These are phyloP conservation scores for Barnettozyma botsteinii DNA, from an alignment of 805 yeast genomes.

Conservation along the genomic window DNA sequence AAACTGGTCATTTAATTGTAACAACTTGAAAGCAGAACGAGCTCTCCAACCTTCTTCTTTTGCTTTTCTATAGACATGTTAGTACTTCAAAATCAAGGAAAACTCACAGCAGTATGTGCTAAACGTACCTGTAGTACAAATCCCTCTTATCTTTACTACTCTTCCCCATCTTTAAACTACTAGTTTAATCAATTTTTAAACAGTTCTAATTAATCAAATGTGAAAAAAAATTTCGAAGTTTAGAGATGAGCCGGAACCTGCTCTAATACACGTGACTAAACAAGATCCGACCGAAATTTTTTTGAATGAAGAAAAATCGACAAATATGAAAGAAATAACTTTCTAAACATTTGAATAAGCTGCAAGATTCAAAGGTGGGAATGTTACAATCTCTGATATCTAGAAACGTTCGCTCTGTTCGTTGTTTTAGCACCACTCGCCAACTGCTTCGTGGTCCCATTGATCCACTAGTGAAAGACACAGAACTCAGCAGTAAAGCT, in stretches of 20 bases:
- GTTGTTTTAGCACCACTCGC: constrained; percentile 11
- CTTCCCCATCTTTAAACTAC: constrained; percentile 65
- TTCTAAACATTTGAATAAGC: neutral
- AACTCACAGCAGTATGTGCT: neutral
- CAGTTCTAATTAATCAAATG: no score
- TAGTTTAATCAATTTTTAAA: neutral
- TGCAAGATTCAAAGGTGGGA: neutral
- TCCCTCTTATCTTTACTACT: constrained; percentile 94
- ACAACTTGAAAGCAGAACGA: constrained; percentile 87
- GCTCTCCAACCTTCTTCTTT: constrained; percentile 99
- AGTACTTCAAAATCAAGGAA: constrained; percentile 10
- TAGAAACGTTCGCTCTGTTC: constrained; percentile 3
- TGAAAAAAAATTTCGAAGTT: neutral
- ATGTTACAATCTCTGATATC: constrained; percentile 5
- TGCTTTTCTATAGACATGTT: constrained; percentile 54
- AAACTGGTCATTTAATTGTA: constrained; percentile 89
- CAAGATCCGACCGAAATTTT: no score
- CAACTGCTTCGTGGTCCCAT: constrained; percentile 11
- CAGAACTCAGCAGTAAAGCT: constrained; percentile 6
- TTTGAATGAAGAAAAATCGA: no score
- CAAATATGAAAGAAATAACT: no score
- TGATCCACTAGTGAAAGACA: constrained; percentile 5
- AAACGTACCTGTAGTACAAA: constrained; percentile 53
- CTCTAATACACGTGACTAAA: no score
- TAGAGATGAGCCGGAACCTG: no score